Base-by-base conservation (phyloP, 371 early-diverging fungal species). In the Saksenaea oblongispora region DNA sequence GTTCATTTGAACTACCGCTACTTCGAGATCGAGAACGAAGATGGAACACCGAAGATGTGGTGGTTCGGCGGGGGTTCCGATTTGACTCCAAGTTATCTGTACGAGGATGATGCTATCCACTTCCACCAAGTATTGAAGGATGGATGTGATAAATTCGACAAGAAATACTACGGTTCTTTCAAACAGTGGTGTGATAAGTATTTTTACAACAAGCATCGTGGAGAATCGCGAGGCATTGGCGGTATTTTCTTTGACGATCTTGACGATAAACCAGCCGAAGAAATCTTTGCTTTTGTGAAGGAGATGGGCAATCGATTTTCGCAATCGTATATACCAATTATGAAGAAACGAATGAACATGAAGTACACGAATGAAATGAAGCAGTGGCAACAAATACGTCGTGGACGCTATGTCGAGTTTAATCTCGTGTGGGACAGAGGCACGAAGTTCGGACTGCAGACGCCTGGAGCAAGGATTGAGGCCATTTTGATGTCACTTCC, bases 1-100 rank as follows among this genome's bases (percentile, higher is more conserved):
- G 90, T 93, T 1, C 98, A 98, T 72, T 79, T 92, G 72, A 98
- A 98, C 77, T 98, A 95, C 77, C 87, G 98, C 11, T 97, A 97
- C 75, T 96, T 98, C 84, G 97, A 98, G 64, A 78, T 93, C n/a
- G 81, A 79, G 41, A 73, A 81, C 34, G 74, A 75, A 1, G 82
- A 84, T 37, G 83, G 83, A 7, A 70, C 79, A 39, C 84, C 89
- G 5, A 75, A 82, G 34, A 71, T 85, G 61, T 87, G 86, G 69
- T 94, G 94, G 94, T 94, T 94, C 67, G 94, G 93, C 27, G 93
- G 94, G 28, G 94, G 92, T 13, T 84, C 87, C 13, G 94, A 94
- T 70, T 72, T 93, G 62, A 94, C 94, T 0, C 94, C 94, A 0
- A 60, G 84, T 1, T 92, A 90, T 64, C 72, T 93, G 58, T 89